These are phyloP conservation scores for Ananas comosus DNA, from an alignment of 176 grass and related monocot genomes.

Conservation along the genomic window DNA sequence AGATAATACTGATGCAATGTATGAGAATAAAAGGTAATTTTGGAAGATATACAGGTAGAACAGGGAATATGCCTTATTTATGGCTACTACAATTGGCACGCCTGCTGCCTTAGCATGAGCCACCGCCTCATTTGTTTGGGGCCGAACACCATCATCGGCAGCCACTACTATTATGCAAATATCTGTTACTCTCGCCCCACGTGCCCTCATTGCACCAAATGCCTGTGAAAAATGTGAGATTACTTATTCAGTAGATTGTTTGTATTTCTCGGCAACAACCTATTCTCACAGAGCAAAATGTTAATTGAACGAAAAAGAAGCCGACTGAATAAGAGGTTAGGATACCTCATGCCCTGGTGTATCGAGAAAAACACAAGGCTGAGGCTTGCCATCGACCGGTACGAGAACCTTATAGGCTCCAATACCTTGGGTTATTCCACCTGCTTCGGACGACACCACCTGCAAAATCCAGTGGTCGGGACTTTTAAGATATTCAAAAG, in stretches of 20 bases:
- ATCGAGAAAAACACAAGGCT: conserved; percentile 91
- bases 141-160: conserved; percentile 88
- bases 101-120: conserved; percentile 91
- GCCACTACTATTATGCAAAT: conserved; percentile 88
- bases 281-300: neutral
- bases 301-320: neutral
- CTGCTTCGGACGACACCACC: conserved; percentile 93
- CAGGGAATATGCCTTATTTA: conserved; percentile 64
- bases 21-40: conserved; percentile 14
- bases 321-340: neutral
- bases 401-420: conserved; percentile 94
- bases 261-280: neutral
- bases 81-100: conserved; percentile 86
- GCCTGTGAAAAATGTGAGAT: conserved; percentile 38
- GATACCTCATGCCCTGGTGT: conserved; percentile 91
- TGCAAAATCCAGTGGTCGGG: conserved; percentile 42
- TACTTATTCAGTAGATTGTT: conserved; percentile 1
- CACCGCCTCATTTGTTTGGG: conserved; percentile 92
- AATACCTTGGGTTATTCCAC: conserved; percentile 97
- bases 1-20: conserved; percentile 5
- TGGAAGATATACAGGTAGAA: neutral
- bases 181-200: conserved; percentile 88
- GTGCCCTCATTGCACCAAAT: conserved; percentile 98
- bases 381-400: conserved; percentile 66
- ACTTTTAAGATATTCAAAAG: neutral